phyloP scores from a whole-genome alignment of 2,329 filamentous ascomycete genomes.

The Ophiocordyceps camponoti-saundersi region DNA sequence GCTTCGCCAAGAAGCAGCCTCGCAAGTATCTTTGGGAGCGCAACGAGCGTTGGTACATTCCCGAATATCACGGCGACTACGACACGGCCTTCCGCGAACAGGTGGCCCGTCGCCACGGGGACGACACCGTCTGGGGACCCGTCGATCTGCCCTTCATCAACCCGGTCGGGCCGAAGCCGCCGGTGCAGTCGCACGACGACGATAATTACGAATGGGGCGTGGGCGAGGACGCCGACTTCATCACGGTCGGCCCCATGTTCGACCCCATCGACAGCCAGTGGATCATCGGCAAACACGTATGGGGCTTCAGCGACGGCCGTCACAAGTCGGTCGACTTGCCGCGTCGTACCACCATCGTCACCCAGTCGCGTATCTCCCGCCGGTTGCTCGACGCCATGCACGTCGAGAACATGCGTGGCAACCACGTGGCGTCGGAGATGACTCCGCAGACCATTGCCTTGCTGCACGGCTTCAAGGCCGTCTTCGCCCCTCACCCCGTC shows the following conservation, averaged over 20 bases:
- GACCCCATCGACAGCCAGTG: slow-evolving; percentile 56
- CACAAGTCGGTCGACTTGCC: slow-evolving; percentile 40
- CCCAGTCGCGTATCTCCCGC: slow-evolving; percentile 57
- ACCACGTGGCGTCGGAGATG: slow-evolving; percentile 70
- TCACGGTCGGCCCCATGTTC: slow-evolving; percentile 66
- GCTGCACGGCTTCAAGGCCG: slow-evolving; percentile 63
- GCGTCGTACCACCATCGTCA: slow-evolving; percentile 61
- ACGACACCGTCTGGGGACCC: slow-evolving; percentile 50
- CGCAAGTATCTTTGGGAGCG: slow-evolving; percentile 60
- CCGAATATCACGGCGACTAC: slow-evolving; percentile 48
- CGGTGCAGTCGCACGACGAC: slow-evolving; percentile 35
- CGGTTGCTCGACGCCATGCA: slow-evolving; percentile 62
- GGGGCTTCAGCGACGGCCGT: slow-evolving; percentile 40
- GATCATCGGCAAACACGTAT: slow-evolving; percentile 52
- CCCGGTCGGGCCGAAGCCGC: slow-evolving; percentile 47
- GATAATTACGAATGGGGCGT: slow-evolving; percentile 63
- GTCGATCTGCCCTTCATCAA: slow-evolving; percentile 39
- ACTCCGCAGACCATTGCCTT: slow-evolving; percentile 56
- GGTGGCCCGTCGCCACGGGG: slow-evolving; percentile 36
- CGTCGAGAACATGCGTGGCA: slow-evolving; percentile 53
- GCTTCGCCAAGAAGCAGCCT: slow-evolving; percentile 50
- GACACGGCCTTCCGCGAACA: slow-evolving; percentile 47
- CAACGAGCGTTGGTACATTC: slow-evolving; percentile 57
- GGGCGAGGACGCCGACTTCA: slow-evolving; percentile 57
- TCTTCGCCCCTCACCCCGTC: slow-evolving; percentile 63